Evolutionary conservation across 2,329 filamentous ascomycete genomes (phyloP), one percentile per base, ranked within the genome.

Genomic region (Diaporthe citriasiana): DNA sequence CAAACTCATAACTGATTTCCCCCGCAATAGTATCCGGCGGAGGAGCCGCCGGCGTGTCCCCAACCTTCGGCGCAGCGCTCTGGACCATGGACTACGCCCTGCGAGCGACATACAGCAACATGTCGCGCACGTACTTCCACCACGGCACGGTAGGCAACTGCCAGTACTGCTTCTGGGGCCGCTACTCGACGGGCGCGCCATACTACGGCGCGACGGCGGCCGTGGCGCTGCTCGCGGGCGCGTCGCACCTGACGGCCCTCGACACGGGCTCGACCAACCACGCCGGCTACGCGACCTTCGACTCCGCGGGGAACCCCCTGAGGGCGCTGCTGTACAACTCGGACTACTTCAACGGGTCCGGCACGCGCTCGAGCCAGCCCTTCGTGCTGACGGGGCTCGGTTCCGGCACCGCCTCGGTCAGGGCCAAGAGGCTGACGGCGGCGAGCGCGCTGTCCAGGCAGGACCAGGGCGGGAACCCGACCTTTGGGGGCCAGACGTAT

Each of bases 141-240:
- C 85, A 87, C 17, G 84, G 87, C 19, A 89, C 88, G 0, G 84
- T 89, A 12, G 87, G 86, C 4, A 86, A 87, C 77, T 89, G 87
- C 75, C 83, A 85, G 75, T 87, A 87, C 77, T 86, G 85, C 78
- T 87, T 84, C 81, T 87, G 84, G 83, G 85, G 84, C 3, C 80
- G 84, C 4, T 86, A 87, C 76, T 82, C 79, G 55, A 88, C 88
- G 82, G 86, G 86, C 0, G 83, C 86, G 0, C 87, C 88, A 0
- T 89, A 88, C 77, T 89, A 87, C 72, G 87, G 87, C 5, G 87
- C 87, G 0, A 86, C 85, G 60, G 84, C 84, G 4, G 86, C 87
- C 1, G 83, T 84, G 2, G 83, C 85, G n/a, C 79, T 86, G 1
- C 78, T 88, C 38, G 85, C 85, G 1, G 81, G 83, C 0, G 86